phyloP scores from a whole-genome alignment of 306 rosid species.

The Prosopis cineraria region DNA sequence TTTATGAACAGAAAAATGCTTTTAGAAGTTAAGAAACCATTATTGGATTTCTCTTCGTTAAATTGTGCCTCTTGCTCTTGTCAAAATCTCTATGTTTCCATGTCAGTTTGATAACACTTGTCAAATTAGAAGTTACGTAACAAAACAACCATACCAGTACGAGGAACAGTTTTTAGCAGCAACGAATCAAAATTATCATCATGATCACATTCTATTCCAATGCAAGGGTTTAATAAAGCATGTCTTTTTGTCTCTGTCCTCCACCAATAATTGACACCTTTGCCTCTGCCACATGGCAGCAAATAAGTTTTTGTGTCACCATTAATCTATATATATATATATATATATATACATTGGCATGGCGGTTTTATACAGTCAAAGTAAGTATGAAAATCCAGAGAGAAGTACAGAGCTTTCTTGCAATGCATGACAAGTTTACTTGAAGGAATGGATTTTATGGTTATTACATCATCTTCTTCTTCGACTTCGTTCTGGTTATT shows the following conservation, averaged over 20 bases:
- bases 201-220: neutral
- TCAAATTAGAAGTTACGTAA: neutral
- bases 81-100: neutral
- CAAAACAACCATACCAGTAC: neutral
- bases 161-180: neutral
- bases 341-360: neutral
- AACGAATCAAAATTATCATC: neutral
- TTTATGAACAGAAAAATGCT: neutral
- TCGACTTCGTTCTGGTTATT: conserved; percentile 28
- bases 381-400: conserved; percentile 6
- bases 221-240: neutral
- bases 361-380: neutral
- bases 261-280: conserved; percentile 7
- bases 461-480: neutral
- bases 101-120: neutral
- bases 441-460: conserved; percentile 62
- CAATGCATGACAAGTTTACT: conserved; percentile 64
- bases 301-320: conserved; percentile 26
- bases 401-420: conserved; percentile 51
- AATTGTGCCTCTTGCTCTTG: neutral
- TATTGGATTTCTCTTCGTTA: neutral
- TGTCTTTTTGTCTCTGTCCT: neutral
- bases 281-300: conserved; percentile 29
- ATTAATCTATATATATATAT: neutral
- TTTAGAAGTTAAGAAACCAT: neutral